Base-by-base conservation (phyloP, 1,139 yeast genomes). In the Yamadazyma kanchanaburiensis region DNA sequence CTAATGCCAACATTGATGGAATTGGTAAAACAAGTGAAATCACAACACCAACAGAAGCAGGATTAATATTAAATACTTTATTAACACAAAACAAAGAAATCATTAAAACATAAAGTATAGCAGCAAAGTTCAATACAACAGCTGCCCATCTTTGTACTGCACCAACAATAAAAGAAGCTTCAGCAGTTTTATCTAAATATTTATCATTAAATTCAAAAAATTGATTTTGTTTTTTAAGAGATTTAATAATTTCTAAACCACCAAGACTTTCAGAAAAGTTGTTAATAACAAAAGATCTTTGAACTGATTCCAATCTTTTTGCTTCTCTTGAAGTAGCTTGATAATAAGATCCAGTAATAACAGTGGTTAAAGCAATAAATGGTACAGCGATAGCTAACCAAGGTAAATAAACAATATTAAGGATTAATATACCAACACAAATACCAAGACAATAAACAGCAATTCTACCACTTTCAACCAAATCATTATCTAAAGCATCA, bases 101-200 rank as follows among this genome's bases (percentile, higher is more conserved):
- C 14, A 77, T 43, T 18, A 77, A 57, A 6, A 74, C 62, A 38
- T 55, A 53, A 18, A 67, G 43, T 21, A 67, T 55, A 1, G 84
- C 80, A 25, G 77, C 52, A 25, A 66, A 40, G 48, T 80, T 86
- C 40, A 84, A 60, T 34, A 80, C 74, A 29, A 82, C 58, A 12
- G 80, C 74, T 25, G 85, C 70, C 95, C 95, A 87, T 51, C 94
- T 73, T 58, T 85, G 95, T 40, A 76, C 74, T 1, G 80, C 84
- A 41, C 77, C 61, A 7, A 82, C 73, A 32, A 84, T 40, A 45
- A 68, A 80, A 45, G 80, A 78, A 2, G 91, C 84, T 44, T 83
- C 83, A 46, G 81, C 81, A 77, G 78, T 79, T 24, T 63, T 61
- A 51, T 87, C 70, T 33, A 83, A 58, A 18, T 70, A 60, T 9